A percentile compares a stretch with the other conserved stretches of the same genome.
phyloP scores from a whole-genome alignment of 2,329 filamentous ascomycete genomes.

The Geoglossum cookeanum region DNA sequence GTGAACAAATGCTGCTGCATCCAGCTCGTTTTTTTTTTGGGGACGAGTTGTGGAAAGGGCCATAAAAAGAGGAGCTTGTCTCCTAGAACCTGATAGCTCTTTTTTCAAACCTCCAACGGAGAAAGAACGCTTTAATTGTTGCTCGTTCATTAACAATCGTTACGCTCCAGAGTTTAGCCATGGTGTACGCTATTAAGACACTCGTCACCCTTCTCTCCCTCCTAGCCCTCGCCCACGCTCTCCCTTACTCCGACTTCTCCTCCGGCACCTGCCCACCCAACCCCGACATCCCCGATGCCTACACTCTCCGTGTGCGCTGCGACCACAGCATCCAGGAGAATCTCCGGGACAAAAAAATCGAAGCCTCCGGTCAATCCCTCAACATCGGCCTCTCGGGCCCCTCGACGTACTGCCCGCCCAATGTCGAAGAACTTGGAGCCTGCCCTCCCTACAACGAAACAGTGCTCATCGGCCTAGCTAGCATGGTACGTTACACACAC shows the following conservation, averaged over 20 bases:
- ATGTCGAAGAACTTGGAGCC: conserved; percentile 18
- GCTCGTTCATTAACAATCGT: too few relatives aligned
- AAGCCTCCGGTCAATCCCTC: conserved; percentile 29
- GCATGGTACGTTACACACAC: conserved; percentile 14
- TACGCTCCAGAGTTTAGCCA: too few relatives aligned
- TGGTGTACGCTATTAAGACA: too few relatives aligned
- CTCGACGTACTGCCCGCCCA: conserved; percentile 28
- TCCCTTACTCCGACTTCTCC: conserved; percentile 19
- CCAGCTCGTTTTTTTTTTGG: too few relatives aligned
- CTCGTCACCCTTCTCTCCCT: conserved; percentile 13
- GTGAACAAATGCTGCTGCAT: too few relatives aligned
- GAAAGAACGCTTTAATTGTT: too few relatives aligned
- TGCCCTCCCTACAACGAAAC: conserved; percentile 30
- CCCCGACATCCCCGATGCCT: conserved; percentile 13
- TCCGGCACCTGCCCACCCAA: conserved; percentile 22
- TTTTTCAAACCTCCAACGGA: too few relatives aligned
- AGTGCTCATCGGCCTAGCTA: conserved; percentile 22
- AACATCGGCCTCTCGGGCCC: conserved; percentile 27
- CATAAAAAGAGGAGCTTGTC: too few relatives aligned
- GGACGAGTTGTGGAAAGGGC: too few relatives aligned
- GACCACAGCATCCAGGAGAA: conserved; percentile 26
- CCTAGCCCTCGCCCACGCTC: conserved; percentile 22
- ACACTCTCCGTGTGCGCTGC: conserved; percentile 22
- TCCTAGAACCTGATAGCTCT: too few relatives aligned
- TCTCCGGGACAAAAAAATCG: conserved; percentile 22